phyloP scores from a whole-genome alignment of 1,139 yeast species.

The Candida mesenterica region DNA sequence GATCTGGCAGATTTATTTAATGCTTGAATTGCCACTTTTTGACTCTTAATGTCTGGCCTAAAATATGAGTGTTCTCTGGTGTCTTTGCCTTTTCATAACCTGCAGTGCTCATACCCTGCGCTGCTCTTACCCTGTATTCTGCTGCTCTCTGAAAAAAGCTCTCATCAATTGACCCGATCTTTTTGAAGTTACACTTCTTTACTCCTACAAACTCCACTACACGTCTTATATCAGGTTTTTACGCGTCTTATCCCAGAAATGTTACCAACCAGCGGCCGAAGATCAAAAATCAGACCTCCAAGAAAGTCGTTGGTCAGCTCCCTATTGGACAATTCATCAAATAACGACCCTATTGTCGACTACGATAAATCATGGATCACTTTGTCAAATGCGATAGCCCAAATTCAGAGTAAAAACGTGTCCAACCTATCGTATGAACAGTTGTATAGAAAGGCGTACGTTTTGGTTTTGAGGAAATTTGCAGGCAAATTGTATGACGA shows the following conservation, averaged over 20 bases:
- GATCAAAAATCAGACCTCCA: constrained; percentile 74
- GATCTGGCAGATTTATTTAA: no score
- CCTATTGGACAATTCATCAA: constrained; percentile 15
- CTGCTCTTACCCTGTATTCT: no score
- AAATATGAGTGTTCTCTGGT: no score
- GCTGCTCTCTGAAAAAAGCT: no score
- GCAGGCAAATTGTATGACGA: constrained; percentile 70
- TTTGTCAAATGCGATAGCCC: constrained; percentile 70
- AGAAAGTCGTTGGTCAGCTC: constrained; percentile 44
- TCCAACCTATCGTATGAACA: constrained; percentile 80
- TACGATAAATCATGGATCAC: constrained; percentile 70
- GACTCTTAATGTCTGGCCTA: no score
- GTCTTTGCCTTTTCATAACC: no score
- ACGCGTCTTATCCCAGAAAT: constrained; percentile 2
- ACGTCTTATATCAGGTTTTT: no score
- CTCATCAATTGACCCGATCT: no score
- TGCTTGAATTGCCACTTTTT: no score
- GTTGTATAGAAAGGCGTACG: constrained; percentile 79
- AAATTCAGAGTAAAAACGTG: constrained; percentile 74
- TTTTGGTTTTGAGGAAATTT: constrained; percentile 69
- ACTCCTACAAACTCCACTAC: no score
- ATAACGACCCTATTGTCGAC: constrained; percentile 40
- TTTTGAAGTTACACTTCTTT: no score
- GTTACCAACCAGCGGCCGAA: constrained; percentile 8
- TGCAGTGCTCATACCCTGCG: no score